Percentiles rank a stretch among this genome's conserved stretches.
Evolutionary conservation across 805 yeast species (phyloP).

Genomic region (Candida pseudoglaebosa): DNA sequence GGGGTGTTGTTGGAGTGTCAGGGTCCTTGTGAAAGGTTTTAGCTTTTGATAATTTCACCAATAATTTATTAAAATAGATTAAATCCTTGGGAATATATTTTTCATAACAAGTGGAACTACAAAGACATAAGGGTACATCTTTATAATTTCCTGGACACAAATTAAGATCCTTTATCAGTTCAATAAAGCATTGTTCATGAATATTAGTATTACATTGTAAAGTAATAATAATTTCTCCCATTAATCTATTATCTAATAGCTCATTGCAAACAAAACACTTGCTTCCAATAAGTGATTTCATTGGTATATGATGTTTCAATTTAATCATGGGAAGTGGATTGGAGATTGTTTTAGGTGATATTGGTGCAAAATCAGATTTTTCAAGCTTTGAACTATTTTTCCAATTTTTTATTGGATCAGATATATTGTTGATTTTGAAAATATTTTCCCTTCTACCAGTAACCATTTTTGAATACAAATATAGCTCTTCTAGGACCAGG

Average conservation of each 20-base stretch:
- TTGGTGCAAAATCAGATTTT: background rate
- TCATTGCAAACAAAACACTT: constrained; percentile 3
- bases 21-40: background rate
- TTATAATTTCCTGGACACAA: background rate
- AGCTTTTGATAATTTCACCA: background rate
- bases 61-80: constrained; percentile 1
- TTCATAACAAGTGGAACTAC: background rate
- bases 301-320: background rate
- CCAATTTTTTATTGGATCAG: too few species aligned
- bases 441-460: too few species aligned
- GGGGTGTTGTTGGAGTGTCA: background rate
- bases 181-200: constrained; percentile 5
- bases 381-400: background rate
- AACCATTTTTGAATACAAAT: too few species aligned
- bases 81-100: constrained; percentile 3
- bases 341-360: background rate
- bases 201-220: constrained; percentile 1
- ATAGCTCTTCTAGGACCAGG: background rate
- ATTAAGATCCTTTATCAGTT: background rate
- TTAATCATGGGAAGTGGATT: background rate
- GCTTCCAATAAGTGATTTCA: background rate
- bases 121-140: background rate
- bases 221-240: background rate
- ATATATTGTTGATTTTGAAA: too few species aligned
- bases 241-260: constrained; percentile 1